Evolutionary conservation across 2,329 filamentous ascomycete genomes (phyloP).

Genomic region (Ophiostoma himal-ulmi): DNA sequence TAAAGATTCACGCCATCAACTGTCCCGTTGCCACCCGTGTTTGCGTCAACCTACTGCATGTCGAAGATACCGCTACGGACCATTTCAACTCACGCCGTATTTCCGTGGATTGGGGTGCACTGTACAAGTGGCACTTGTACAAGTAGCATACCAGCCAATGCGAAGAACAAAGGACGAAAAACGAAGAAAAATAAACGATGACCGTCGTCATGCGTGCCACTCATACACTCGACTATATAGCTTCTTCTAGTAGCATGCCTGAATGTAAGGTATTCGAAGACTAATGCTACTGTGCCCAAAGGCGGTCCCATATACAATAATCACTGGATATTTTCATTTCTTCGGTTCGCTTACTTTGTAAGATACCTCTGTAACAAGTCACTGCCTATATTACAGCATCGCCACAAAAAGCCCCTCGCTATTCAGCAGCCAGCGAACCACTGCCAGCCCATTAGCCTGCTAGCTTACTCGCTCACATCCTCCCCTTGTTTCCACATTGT

Average conservation of each 20-base stretch:
- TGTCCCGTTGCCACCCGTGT: background rate
- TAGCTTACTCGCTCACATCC: background rate
- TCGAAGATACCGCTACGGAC: background rate
- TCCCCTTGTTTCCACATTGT: conserved; percentile 8
- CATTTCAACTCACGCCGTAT: background rate
- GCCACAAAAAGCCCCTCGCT: background rate
- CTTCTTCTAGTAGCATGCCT: background rate
- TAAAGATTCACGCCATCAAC: background rate
- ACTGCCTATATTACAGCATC: background rate
- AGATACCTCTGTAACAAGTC: too few species aligned
- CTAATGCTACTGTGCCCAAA: background rate
- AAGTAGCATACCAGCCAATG: background rate
- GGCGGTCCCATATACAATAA: too few species aligned
- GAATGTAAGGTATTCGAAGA: background rate
- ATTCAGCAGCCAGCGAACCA: background rate
- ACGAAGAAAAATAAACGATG: background rate
- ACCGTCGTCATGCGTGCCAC: background rate
- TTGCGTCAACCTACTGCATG: background rate
- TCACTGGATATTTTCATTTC: background rate
- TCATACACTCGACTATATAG: background rate
- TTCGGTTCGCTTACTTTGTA: background rate
- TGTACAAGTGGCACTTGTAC: background rate
- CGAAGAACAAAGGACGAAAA: background rate
- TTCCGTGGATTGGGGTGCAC: background rate
- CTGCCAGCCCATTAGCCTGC: background rate